A percentile compares a stretch with the other conserved stretches of the same genome.
phyloP scores from a whole-genome alignment of 306 rosid species.

The Glycine latifolia region DNA sequence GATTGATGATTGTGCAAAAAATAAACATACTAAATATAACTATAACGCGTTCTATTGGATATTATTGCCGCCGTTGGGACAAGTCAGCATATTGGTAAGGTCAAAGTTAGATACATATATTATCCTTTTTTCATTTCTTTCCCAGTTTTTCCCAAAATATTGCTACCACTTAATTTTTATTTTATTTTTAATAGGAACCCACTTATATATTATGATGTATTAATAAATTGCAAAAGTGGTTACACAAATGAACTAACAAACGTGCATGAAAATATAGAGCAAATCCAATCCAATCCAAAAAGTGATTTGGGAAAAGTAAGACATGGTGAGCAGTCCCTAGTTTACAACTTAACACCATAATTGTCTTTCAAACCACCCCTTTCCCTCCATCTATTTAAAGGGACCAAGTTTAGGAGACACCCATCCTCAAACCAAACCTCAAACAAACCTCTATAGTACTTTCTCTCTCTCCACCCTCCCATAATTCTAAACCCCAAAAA shows the following conservation, averaged over 20 bases:
- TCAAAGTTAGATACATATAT: slow-evolving; percentile 29
- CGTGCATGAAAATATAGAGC: slow-evolving; percentile 41
- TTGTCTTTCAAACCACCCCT: slow-evolving; percentile 15
- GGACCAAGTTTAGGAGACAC: slow-evolving; percentile 22
- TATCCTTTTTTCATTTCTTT: neutral
- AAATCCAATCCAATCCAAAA: slow-evolving; percentile 33
- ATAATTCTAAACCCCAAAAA: neutral
- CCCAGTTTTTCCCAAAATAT: neutral
- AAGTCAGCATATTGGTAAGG: slow-evolving; percentile 36
- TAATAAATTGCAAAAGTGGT: slow-evolving; percentile 13
- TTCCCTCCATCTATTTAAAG: slow-evolving; percentile 46
- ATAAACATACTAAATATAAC: neutral
- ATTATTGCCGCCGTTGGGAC: slow-evolving; percentile 30
- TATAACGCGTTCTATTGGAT: slow-evolving; percentile 39
- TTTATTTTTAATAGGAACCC: neutral
- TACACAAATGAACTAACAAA: slow-evolving; percentile 9
- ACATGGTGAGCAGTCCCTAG: slow-evolving; percentile 44
- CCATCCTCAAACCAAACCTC: slow-evolving; percentile 3
- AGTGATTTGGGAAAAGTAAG: slow-evolving; percentile 41
- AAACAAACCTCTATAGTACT: neutral
- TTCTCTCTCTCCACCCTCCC: neutral
- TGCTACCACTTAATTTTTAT: neutral
- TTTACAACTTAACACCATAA: neutral
- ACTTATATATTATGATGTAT: neutral
- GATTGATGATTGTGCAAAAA: neutral